Conservation (phyloP, 495 filamentous ascomycete species). For the Podospora sp. region DNA sequence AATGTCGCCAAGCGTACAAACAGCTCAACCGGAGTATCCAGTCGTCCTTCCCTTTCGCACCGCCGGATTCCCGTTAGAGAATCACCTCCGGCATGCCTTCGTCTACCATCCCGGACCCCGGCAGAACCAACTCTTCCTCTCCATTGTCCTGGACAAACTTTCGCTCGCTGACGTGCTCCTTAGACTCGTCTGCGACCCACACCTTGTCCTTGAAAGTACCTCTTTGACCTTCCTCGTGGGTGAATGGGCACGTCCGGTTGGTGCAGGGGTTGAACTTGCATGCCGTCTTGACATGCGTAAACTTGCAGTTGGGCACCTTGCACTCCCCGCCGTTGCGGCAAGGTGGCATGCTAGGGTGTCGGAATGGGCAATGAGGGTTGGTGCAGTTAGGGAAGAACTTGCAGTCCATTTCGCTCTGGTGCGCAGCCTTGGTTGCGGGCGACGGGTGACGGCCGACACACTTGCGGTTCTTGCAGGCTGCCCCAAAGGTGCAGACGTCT, state of each 20-base stretch:
- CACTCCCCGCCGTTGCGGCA: slow-evolving; percentile 96
- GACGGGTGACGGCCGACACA: slow-evolving; percentile 92
- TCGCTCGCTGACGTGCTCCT: slow-evolving; percentile 80
- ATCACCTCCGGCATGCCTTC: slow-evolving; percentile 30
- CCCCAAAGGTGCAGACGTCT: slow-evolving; percentile 82
- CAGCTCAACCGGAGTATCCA: background rate
- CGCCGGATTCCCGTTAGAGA: slow-evolving; percentile 23
- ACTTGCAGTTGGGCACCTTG: slow-evolving; percentile 80
- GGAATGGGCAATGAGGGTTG: slow-evolving; percentile 82
- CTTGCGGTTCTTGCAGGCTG: slow-evolving; percentile 92
- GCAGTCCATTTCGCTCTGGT: slow-evolving; percentile 85
- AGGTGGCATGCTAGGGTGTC: slow-evolving; percentile 74
- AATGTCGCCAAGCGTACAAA: background rate
- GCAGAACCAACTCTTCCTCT: slow-evolving; percentile 77
- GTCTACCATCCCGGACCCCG: slow-evolving; percentile 49
- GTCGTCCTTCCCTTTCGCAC: background rate
- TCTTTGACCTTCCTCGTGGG: slow-evolving; percentile 88
- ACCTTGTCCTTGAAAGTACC: slow-evolving; percentile 84
- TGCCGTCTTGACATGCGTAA: slow-evolving; percentile 76
- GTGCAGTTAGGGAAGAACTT: slow-evolving; percentile 94
- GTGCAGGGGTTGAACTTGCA: slow-evolving; percentile 94
- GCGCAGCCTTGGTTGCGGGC: slow-evolving; percentile 73
- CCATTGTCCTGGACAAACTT: slow-evolving; percentile 79
- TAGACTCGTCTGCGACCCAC: slow-evolving; percentile 69
- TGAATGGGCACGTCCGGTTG: slow-evolving; percentile 81